phyloP scores from a whole-genome alignment of 1,284 basidiomycete species.

The Ceratorhiza oryzae-sativae region DNA sequence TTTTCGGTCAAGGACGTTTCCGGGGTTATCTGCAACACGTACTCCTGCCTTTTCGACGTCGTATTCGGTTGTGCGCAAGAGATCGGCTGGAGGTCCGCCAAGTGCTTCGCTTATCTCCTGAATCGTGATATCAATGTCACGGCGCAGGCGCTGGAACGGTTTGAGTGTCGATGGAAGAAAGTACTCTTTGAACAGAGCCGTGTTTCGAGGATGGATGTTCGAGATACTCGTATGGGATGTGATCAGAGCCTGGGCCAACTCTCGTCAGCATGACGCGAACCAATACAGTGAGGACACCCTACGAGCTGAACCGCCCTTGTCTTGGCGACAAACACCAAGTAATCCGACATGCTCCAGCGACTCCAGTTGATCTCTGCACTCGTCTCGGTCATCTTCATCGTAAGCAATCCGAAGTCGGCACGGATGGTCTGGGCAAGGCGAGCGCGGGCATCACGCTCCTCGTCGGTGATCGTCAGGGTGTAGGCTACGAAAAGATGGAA shows the following conservation, averaged over 20 bases:
- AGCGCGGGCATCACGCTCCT: conserved; percentile 49
- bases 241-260: conserved; percentile 46
- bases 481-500: conserved; percentile 50
- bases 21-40: not conserved
- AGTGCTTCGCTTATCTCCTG: conserved; percentile 46
- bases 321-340: conserved; percentile 46
- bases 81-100: conserved; percentile 41
- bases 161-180: conserved; percentile 47
- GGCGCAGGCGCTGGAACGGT: conserved; percentile 46
- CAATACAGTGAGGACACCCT: not conserved
- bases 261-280: not conserved
- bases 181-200: conserved; percentile 46
- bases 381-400: conserved; percentile 48
- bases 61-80: conserved; percentile 2
- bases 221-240: conserved; percentile 48
- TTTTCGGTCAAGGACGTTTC: not conserved
- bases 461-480: conserved; percentile 49
- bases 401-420: conserved; percentile 49
- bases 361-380: conserved; percentile 50
- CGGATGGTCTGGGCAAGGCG: conserved; percentile 49
- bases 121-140: conserved; percentile 45
- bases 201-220: conserved; percentile 46
- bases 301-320: conserved; percentile 49
- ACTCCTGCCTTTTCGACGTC: conserved; percentile 14
- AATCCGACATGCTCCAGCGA: conserved; percentile 49